Evolutionary conservation across 2,329 filamentous ascomycete genomes (phyloP), one percentile per base, ranked within the genome.

Genomic region (Claviceps sp.): DNA sequence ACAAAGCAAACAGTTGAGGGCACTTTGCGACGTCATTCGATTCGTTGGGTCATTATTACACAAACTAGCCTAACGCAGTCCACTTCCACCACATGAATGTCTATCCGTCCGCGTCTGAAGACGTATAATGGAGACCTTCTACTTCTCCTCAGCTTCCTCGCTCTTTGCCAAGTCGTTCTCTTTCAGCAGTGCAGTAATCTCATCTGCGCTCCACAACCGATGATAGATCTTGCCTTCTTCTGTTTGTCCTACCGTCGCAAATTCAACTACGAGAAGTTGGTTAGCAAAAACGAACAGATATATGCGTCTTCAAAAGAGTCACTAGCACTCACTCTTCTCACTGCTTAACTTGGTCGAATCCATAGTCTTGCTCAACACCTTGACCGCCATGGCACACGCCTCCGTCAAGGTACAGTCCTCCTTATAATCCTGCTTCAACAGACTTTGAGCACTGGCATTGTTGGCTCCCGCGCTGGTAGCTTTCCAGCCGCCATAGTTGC

Each of bases 341-440:
- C 89, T 95, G 76, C 89, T 96, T 66, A 98, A 73, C 78, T 96
- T 98, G 51, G 91, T 97, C 52, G 90, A 95, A 70, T 98, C 93
- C 94, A 98, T 98, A 5, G 93, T 98, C 83, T 98, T 98, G 79
- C 93, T 97, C 59, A 98, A 73, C 57, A 98, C 93, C 79, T 98
- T 98, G 68, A 98, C 93, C 11, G 93, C 93, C 78, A 96, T 85
- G 51, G 86, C 89, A 68, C 93, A 98, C 4, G 94, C 93, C 74
- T 98, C 93, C 74, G 95, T 88, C 65, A 98, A 71, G 59, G 88
- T 85, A 70, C 90, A 97, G 61, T 97, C 90, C 72, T 98, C 93
- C 78, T 97, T 96, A 76, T 98, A 98, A 70, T 98, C 93, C 71
- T 98, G 93, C 80, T 98, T 98, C 69, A 98, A 72, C 70, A 98